Percentiles rank a stretch among this genome's conserved stretches.
Evolutionary conservation across 2,329 filamentous ascomycete genomes (phyloP).

Genomic region (Dactylellina haptotyla): DNA sequence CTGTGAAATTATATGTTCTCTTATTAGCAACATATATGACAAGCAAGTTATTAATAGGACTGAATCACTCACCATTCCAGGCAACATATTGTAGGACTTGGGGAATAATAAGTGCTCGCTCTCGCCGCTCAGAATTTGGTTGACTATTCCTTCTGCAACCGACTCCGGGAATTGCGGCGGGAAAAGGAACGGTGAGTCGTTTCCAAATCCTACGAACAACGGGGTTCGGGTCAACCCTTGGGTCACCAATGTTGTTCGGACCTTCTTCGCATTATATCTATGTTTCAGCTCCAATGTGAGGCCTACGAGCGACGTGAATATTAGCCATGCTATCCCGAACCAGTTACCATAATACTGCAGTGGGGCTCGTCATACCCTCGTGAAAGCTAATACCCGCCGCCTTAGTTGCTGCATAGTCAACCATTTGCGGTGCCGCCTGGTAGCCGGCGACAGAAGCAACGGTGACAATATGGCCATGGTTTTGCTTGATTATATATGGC

Average conservation of each 20-base stretch:
- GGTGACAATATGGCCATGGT: slow-evolving; percentile 79
- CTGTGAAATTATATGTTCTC: neutral
- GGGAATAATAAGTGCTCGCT: slow-evolving; percentile 71
- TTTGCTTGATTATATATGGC: slow-evolving; percentile 70
- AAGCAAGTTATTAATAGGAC: neutral
- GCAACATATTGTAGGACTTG: slow-evolving; percentile 61
- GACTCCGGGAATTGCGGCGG: slow-evolving; percentile 70
- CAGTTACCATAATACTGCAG: neutral
- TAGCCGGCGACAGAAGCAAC: slow-evolving; percentile 74
- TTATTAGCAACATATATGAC: neutral
- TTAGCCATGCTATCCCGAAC: neutral
- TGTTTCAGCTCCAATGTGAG: slow-evolving; percentile 69
- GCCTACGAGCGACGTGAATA: slow-evolving; percentile 56
- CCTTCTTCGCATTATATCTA: slow-evolving; percentile 71
- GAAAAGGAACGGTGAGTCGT: slow-evolving; percentile 66
- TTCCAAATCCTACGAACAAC: slow-evolving; percentile 70
- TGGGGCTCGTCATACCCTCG: slow-evolving; percentile 64
- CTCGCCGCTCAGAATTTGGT: slow-evolving; percentile 69
- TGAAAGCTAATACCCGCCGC: slow-evolving; percentile 74
- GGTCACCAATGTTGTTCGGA: slow-evolving; percentile 74
- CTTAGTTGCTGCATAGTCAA: slow-evolving; percentile 75
- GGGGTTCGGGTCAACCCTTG: slow-evolving; percentile 72
- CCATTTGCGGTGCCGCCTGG: slow-evolving; percentile 70
- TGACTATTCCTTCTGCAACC: slow-evolving; percentile 72
- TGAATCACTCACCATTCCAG: slow-evolving; percentile 61